Evolutionary conservation across 345 rosid genomes (phyloP), one percentile per base, ranked within the genome.

Genomic region (Pelargonium nanum): DNA sequence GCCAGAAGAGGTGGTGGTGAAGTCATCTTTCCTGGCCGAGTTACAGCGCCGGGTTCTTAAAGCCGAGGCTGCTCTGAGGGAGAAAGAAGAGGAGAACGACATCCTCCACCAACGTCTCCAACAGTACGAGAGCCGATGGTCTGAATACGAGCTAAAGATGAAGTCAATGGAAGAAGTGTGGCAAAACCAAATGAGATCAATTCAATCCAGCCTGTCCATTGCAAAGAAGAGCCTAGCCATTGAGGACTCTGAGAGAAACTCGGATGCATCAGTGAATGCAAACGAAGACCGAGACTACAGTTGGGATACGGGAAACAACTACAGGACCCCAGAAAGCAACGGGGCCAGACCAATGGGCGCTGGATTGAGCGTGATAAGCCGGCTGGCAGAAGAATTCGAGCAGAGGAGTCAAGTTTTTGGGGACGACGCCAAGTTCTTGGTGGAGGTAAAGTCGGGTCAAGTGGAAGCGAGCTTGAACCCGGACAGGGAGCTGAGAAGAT

Each of bases 101-200:
- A 86, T 93, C 68, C 85, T 93, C 66, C 89, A 87, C 32, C 99
- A 93, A 71, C 81, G 96, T 45, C 84, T 89, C 74, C 97, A 87
- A 62, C 99, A 93, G 64, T 89, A 93, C 24, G 97, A 93, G 72
- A 87, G 75, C 74, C 91, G 97, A 40, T 93, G 99, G 99, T 87
- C 89, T n/a, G 99, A 93, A 60, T 89, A 89, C 32, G 97, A 93
- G 76, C 69, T 81, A 53, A 93, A 90, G 74, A 89, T 93, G 99
- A 93, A 89, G 72, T 93, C 99, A 61, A 93, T 93, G 99, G 99
- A 90, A 73, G 97, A 93, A 69, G 85, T 89, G 65, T 89, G 99
- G 97, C 99, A 93, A 66, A 93, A 93, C 67, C 97, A 93, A 80
- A 93, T 89, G 99, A 70, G 97, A 66, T 93, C 99, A 0, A 75